Base-by-base conservation (phyloP, 768 basidiomycete species). In the Lentinula detonsa region DNA sequence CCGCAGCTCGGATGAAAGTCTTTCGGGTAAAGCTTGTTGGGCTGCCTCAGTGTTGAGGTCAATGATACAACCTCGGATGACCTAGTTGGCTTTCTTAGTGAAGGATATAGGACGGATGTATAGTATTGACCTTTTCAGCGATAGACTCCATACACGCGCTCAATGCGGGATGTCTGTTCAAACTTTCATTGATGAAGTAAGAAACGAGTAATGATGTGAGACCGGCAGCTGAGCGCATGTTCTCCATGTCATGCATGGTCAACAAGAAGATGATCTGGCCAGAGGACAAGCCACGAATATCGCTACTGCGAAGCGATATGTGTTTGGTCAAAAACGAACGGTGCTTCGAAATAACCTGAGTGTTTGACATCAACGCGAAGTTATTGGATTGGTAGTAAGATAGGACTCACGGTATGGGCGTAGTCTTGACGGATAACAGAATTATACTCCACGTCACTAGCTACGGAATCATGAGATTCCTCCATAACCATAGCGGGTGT, bases 401-500 rank as follows among this genome's bases (percentile, higher is more conserved):
- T 49, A 57, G 21, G 65, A 39, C 85, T 65, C 66, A 92, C 93
- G 39, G 83, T 87, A 63, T 86, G 80, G 0, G 86, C 86, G 66
- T 89, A 95, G 67, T 95, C 93, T 66, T 89, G 88, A 16, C 95
- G 80, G 55, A 98, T 83, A 33, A 95, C 88, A 4, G 93, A 88
- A 69, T 93, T 95, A 69, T 95, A 97, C 71, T 96, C 95, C 23
- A 98, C 79, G 63, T 95, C 93, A 65, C 90, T 93, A 16, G 87
- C 87, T 45, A 91, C 83, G 16, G 86, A 87, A 68, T 96, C 95
- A 57, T 86, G 85, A 0, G 90, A 83, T 61, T 85, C 85, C 70
- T 97, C 96, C 33, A 89, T 74, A 9, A 98, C 87, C 65, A 95
- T 80, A 2, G 85, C 76, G 0, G 96, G 96, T 0, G 95, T 95